Evolutionary conservation across 2,329 filamentous ascomycete species (phyloP).

Genomic region (Stagonosporopsis cucurbitacearum): DNA sequence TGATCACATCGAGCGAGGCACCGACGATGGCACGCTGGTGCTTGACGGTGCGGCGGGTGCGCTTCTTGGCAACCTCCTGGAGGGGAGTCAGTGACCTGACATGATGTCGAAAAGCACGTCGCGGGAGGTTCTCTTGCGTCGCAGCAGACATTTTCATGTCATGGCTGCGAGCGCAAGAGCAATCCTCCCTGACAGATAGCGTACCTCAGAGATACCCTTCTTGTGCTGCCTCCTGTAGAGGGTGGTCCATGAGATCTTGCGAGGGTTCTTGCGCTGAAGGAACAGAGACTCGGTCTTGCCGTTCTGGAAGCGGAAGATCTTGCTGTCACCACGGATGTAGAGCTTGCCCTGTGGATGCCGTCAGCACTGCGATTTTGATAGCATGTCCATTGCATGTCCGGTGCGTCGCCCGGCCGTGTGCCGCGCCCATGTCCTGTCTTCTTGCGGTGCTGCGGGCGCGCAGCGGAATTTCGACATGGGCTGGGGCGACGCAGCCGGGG

Average conservation of each 20-base stretch:
- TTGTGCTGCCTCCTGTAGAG: constrained; percentile 99
- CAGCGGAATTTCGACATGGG: constrained; percentile 35
- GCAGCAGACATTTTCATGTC: constrained; percentile 31
- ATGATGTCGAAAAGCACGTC: constrained; percentile 16
- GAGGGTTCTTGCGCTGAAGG: constrained; percentile 99
- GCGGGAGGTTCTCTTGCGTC: constrained; percentile 17
- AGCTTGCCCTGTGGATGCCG: constrained; percentile 82
- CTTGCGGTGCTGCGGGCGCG: constrained; percentile 18
- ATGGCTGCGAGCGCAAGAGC: constrained; percentile 12
- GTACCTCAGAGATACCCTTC: constrained; percentile 99
- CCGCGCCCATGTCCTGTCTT: constrained; percentile 26
- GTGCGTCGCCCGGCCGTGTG: constrained; percentile 3
- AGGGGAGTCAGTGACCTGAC: constrained; percentile 20
- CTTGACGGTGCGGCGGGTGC: constrained; percentile 97
- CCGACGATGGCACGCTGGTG: constrained; percentile 98
- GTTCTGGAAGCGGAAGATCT: constrained; percentile 99
- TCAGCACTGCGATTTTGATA: constrained; percentile 35
- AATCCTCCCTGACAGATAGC: constrained; percentile 18
- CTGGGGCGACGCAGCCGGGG: constrained; percentile 20
- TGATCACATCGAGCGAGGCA: constrained; percentile 99
- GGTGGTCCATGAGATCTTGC: constrained; percentile 97
- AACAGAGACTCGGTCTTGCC: constrained; percentile 99
- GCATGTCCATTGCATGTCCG: constrained; percentile 10
- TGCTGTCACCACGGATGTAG: constrained; percentile 99
- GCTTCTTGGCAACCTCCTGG: constrained; percentile 99